Conservation (phyloP, 768 basidiomycete genomes). For the Tulasnella sp. region DNA sequence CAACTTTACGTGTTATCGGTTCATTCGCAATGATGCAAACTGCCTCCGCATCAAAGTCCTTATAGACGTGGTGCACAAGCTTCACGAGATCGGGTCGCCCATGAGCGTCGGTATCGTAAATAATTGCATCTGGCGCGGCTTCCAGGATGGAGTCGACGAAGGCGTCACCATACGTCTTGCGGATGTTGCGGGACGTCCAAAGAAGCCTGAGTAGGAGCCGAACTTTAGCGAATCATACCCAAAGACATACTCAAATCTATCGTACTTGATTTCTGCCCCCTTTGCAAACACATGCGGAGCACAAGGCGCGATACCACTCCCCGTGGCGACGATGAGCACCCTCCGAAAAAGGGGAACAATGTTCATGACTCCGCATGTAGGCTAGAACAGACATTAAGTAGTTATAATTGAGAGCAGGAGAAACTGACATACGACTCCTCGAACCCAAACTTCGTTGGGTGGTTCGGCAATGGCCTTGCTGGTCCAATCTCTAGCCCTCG, state of each 20-base stretch:
- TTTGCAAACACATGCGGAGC: constrained; percentile 41
- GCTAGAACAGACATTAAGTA: neutral
- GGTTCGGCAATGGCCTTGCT: constrained; percentile 40
- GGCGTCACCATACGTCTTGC: constrained; percentile 51
- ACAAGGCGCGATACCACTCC: constrained; percentile 50
- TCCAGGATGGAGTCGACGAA: constrained; percentile 44
- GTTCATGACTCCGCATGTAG: constrained; percentile 12
- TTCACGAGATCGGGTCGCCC: constrained; percentile 14
- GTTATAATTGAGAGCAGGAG: neutral
- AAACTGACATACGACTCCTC: constrained; percentile 29
- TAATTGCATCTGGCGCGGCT: constrained; percentile 20
- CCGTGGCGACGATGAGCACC: constrained; percentile 26
- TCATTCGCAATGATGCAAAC: constrained; percentile 14
- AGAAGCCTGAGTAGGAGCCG: constrained; percentile 24
- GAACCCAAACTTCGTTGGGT: constrained; percentile 44
- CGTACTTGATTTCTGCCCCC: constrained; percentile 5
- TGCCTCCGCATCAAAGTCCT: constrained; percentile 14
- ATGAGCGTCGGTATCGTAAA: constrained; percentile 13
- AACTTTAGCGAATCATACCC: constrained; percentile 19
- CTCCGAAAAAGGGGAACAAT: constrained; percentile 15
- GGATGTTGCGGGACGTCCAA: constrained; percentile 50
- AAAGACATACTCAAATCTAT: constrained; percentile 15
- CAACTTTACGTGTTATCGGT: constrained; percentile 9
- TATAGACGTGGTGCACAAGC: constrained; percentile 22
- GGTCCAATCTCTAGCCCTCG: constrained; percentile 51